Percentiles rank a stretch among this genome's conserved stretches.
These are phyloP conservation scores for Stramenopiles sp. DNA, from an alignment of 352 stramenopile species.

Conservation along the genomic window DNA sequence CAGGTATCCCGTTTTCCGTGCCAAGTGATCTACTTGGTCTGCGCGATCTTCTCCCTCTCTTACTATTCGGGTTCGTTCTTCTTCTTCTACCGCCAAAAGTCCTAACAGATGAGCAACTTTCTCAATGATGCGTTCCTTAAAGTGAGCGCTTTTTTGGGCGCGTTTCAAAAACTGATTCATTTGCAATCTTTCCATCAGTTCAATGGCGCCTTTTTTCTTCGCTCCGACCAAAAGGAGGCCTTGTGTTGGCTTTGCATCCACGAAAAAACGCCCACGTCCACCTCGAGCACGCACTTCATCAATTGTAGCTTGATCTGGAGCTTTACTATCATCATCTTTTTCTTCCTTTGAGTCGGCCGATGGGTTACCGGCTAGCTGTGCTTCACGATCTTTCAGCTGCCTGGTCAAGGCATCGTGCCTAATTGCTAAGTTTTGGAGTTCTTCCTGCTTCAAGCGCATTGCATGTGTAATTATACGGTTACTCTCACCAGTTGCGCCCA, in stretches of 20 bases:
- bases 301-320: neutral
- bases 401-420: constrained; percentile 40
- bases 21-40: constrained; percentile 56
- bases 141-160: constrained; percentile 67
- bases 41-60: constrained; percentile 36
- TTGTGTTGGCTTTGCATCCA: constrained; percentile 28
- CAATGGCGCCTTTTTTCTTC: constrained; percentile 54
- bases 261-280: constrained; percentile 23
- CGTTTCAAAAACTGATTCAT: constrained; percentile 80
- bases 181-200: constrained; percentile 62
- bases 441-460: constrained; percentile 55
- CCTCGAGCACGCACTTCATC: constrained; percentile 3
- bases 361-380: neutral
- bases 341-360: neutral
- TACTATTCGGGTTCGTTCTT: constrained; percentile 42
- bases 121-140: constrained; percentile 71
- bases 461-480: constrained; percentile 75
- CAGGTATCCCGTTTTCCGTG: constrained; percentile 41
- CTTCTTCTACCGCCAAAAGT: constrained; percentile 38
- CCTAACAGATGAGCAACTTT: constrained; percentile 50
- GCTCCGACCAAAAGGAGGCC: constrained; percentile 66
- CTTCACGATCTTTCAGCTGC: constrained; percentile 2
- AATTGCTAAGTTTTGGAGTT: constrained; percentile 57
- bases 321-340: neutral
- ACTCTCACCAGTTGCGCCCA: constrained; percentile 63